Conservation (phyloP, 257 asterid species). For the Avicennia marina region DNA sequence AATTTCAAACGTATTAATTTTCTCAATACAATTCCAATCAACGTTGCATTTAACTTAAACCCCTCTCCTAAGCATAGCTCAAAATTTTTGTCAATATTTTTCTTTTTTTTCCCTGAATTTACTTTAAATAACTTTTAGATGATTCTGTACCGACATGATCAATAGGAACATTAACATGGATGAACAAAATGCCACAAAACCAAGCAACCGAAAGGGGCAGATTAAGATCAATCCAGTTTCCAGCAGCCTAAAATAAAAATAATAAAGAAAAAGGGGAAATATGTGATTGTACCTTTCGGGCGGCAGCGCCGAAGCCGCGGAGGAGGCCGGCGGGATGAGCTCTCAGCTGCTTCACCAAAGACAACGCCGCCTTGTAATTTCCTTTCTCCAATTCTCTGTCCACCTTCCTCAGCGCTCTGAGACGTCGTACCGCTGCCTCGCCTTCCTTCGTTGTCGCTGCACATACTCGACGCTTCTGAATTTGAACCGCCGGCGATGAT, state of each 20-base stretch:
- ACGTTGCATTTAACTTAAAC: no score
- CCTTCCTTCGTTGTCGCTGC: constrained; percentile 26
- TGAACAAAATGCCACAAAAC: no score
- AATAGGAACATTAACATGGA: no score
- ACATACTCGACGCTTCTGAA: constrained; percentile 12
- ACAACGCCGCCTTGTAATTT: constrained; percentile 55
- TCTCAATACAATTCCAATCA: no score
- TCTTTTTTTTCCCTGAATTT: no score
- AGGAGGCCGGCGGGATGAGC: constrained; percentile 53
- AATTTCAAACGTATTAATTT: no score
- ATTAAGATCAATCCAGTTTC: background rate
- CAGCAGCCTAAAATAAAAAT: background rate
- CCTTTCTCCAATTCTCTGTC: constrained; percentile 53
- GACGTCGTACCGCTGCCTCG: constrained; percentile 34
- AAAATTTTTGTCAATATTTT: no score
- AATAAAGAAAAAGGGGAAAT: background rate
- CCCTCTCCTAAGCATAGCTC: no score
- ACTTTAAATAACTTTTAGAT: no score
- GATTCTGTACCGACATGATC: no score
- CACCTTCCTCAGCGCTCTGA: constrained; percentile 44
- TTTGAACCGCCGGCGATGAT: constrained; percentile 17
- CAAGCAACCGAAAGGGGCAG: background rate
- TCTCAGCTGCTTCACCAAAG: constrained; percentile 53
- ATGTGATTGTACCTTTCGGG: constrained; percentile 32
- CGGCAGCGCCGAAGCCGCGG: constrained; percentile 55